A percentile compares a stretch with the other conserved stretches of the same genome.
phyloP scores from a whole-genome alignment of 495 filamentous ascomycete genomes.

The Amniculicola lignicola region DNA sequence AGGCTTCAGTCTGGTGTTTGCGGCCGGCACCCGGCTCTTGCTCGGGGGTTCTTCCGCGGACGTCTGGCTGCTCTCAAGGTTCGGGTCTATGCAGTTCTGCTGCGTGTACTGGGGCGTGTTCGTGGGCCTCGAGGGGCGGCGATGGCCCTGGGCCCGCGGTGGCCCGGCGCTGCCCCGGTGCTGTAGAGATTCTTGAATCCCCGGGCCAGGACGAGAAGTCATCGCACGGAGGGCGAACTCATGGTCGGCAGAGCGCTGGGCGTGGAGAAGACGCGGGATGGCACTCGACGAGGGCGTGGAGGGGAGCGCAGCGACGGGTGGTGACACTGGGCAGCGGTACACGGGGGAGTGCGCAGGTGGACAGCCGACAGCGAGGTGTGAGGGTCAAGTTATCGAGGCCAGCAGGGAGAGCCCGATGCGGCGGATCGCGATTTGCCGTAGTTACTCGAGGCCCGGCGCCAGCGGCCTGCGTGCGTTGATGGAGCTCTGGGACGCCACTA shows the following conservation, averaged over 20 bases:
- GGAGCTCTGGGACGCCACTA: too few relatives aligned
- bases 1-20: conserved; percentile 11
- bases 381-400: too few relatives aligned
- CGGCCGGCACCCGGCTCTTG: background rate
- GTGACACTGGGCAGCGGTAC: background rate
- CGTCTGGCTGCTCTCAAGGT: conserved; percentile 17
- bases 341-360: too few relatives aligned
- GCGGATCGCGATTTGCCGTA: too few relatives aligned
- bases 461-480: too few relatives aligned
- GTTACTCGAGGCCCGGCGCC: too few relatives aligned
- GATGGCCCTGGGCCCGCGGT: conserved; percentile 8
- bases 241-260: conserved; percentile 26
- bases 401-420: too few relatives aligned
- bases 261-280: conserved; percentile 7
- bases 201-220: conserved; percentile 38
- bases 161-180: conserved; percentile 26
- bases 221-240: conserved; percentile 36
- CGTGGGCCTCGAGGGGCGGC: conserved; percentile 15
- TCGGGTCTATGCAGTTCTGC: conserved; percentile 26
- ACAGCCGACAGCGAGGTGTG: too few relatives aligned
- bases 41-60: conserved; percentile 12
- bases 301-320: too few relatives aligned
- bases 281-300: background rate
- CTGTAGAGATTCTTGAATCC: conserved; percentile 34
- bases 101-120: conserved; percentile 20